Conservation (phyloP, 257 asterid genomes). For the Dorcoceras hygrometricum region DNA sequence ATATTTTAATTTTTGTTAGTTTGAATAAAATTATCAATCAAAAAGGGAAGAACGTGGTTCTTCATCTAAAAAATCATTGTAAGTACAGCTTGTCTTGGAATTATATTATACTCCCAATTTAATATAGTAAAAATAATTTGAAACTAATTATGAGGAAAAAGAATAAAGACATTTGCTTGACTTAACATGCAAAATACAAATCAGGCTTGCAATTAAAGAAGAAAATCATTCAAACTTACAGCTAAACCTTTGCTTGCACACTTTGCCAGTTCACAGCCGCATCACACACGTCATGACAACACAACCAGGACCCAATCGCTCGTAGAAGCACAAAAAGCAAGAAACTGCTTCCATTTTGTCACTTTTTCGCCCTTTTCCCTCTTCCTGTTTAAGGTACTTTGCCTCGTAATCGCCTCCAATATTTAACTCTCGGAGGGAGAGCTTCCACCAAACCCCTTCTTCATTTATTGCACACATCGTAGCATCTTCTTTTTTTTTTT, state of each 20-base stretch:
- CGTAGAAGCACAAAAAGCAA: constrained; percentile 17
- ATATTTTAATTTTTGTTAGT: no score
- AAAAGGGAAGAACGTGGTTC: background rate
- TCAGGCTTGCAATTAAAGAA: background rate
- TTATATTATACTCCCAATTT: no score
- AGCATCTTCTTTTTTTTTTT: background rate
- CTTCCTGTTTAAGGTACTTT: constrained; percentile 27
- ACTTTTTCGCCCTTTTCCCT: background rate
- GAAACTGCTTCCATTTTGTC: background rate
- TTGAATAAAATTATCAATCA: no score
- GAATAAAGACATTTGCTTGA: background rate
- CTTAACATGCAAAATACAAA: background rate
- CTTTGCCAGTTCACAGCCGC: constrained; percentile 28
- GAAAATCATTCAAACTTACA: constrained; percentile 29
- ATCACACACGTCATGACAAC: constrained; percentile 4
- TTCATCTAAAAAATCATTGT: no score
- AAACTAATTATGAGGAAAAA: no score
- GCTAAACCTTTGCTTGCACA: constrained; percentile 31
- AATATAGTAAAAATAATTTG: no score
- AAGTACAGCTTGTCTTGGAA: background rate
- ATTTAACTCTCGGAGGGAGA: constrained; percentile 27
- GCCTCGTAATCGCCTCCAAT: constrained; percentile 31
- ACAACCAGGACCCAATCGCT: constrained; percentile 18
- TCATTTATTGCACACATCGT: constrained; percentile 13
- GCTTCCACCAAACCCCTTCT: constrained; percentile 26